A percentile compares a stretch with the other conserved stretches of the same genome.
Evolutionary conservation across 2,329 filamentous ascomycete genomes (phyloP).

Genomic region (Ophiostoma australiae): DNA sequence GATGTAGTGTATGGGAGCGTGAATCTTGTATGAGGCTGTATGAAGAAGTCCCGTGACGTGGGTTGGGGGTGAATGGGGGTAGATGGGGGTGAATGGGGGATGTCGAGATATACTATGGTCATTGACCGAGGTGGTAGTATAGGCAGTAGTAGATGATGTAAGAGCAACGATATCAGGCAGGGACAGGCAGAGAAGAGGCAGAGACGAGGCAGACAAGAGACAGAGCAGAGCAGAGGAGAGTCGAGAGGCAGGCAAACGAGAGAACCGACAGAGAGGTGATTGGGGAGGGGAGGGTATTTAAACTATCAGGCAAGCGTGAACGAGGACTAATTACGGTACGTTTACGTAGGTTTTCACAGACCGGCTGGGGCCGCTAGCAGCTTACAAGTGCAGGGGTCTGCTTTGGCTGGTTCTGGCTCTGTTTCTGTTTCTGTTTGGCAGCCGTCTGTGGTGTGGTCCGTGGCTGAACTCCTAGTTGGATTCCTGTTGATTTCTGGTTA

Average conservation of each 20-base stretch:
- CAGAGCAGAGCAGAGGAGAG: background rate
- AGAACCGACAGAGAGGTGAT: background rate
- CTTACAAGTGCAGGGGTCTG: slow-evolving; percentile 4
- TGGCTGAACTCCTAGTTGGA: too few relatives aligned
- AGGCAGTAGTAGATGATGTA: background rate
- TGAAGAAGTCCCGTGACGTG: background rate
- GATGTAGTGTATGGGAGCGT: background rate
- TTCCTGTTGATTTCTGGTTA: too few relatives aligned
- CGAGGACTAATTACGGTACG: slow-evolving; percentile 8
- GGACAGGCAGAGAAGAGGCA: background rate
- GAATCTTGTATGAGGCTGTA: background rate
- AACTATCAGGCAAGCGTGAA: slow-evolving; percentile 4
- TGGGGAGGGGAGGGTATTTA: slow-evolving; percentile 12
- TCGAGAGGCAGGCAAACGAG: background rate
- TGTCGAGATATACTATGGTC: background rate
- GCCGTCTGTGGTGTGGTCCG: background rate
- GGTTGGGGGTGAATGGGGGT: background rate
- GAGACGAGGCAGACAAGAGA: background rate
- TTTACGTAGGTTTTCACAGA: slow-evolving; percentile 14
- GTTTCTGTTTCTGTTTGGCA: background rate
- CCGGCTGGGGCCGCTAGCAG: background rate
- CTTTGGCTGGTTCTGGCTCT: background rate
- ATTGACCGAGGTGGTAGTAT: background rate
- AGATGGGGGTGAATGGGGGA: background rate
- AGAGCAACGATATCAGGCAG: background rate